Evolutionary conservation across 306 rosid genomes (phyloP).

Genomic region (Cucumis cinereus): DNA sequence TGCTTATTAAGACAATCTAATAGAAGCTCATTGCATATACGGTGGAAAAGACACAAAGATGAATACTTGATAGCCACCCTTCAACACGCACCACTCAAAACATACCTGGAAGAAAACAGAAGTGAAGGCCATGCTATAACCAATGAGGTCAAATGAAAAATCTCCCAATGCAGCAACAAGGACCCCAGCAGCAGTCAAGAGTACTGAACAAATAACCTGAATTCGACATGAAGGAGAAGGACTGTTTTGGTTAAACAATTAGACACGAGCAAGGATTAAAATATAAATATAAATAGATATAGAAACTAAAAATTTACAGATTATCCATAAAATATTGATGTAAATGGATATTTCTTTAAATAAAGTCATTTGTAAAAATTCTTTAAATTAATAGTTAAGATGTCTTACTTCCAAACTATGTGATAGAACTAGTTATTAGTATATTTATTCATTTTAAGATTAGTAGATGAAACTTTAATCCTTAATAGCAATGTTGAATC

Average conservation of each 20-base stretch:
- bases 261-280: too few relatives aligned
- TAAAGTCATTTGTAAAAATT: too few relatives aligned
- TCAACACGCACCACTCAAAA: background rate
- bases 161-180: constrained; percentile 85
- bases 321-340: too few relatives aligned
- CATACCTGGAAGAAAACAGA: constrained; percentile 88
- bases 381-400: too few relatives aligned
- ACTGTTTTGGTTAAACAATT: background rate
- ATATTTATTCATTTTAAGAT: too few relatives aligned
- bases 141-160: constrained; percentile 82
- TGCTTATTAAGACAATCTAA: background rate
- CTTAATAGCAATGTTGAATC: too few relatives aligned
- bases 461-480: too few relatives aligned
- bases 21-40: background rate
- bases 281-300: too few relatives aligned
- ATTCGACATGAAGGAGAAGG: background rate
- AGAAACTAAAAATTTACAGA: too few relatives aligned
- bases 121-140: constrained; percentile 84
- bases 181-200: constrained; percentile 76
- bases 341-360: too few relatives aligned
- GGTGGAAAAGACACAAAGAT: background rate
- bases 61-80: background rate
- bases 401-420: too few relatives aligned
- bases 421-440: too few relatives aligned
- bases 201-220: constrained; percentile 76